A percentile compares a stretch with the other conserved stretches of the same genome.
Evolutionary conservation across 192 early-diverging fungal species (phyloP).

Genomic region (Cetraspora pellucida): DNA sequence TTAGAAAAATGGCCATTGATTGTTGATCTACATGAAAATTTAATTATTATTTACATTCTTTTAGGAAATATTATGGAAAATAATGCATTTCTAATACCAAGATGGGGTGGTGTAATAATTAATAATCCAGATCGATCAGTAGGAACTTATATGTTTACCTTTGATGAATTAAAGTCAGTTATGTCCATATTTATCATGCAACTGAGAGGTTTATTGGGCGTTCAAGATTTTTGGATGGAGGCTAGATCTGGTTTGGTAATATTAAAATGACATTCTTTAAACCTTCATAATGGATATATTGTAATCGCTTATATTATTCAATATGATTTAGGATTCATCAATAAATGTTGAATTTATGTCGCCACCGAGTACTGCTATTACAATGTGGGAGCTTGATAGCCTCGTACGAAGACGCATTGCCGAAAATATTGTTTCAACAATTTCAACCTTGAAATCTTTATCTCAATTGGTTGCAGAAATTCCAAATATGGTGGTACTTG

Average conservation of each 20-base stretch:
- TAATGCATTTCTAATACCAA: conserved; percentile 90
- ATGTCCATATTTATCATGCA: conserved; percentile 85
- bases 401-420: conserved; percentile 70
- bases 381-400: conserved; percentile 80
- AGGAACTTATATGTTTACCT: conserved; percentile 37
- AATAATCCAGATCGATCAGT: conserved; percentile 56
- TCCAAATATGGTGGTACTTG: conserved; percentile 92
- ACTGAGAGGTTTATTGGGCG: conserved; percentile 79
- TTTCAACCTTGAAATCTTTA: conserved; percentile 79
- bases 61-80: conserved; percentile 49
- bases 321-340: conserved; percentile 14
- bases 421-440: conserved; percentile 73
- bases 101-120: conserved; percentile 93
- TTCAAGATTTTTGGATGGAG: conserved; percentile 54
- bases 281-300: not conserved
- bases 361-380: conserved; percentile 65
- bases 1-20: not conserved
- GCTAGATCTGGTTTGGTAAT: not conserved
- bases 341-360: conserved; percentile 45
- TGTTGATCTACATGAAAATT: not conserved
- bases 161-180: conserved; percentile 64
- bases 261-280: not conserved
- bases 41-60: not conserved
- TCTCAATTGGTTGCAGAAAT: conserved; percentile 73
- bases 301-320: not conserved